Percentiles rank a stretch among this genome's conserved stretches.
Evolutionary conservation across 2,329 filamentous ascomycete species (phyloP).

Genomic region (Pseudogymnoascus sp.): DNA sequence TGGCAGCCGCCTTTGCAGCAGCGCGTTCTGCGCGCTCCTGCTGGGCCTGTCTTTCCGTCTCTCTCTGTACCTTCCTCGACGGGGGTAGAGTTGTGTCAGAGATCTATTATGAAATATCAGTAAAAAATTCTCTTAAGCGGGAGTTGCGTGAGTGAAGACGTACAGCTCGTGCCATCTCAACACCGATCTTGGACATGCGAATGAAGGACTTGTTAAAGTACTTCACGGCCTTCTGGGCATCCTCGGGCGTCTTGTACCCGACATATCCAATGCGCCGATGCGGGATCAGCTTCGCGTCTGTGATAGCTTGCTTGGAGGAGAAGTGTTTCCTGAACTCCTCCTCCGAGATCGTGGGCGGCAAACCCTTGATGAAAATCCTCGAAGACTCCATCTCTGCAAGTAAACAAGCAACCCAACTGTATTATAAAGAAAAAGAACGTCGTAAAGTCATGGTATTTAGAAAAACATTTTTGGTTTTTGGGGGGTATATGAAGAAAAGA

Average conservation of each 20-base stretch:
- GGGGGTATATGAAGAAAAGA: not conserved
- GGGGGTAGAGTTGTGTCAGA: conserved; percentile 29
- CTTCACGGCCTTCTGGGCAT: conserved; percentile 74
- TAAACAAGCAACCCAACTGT: not conserved
- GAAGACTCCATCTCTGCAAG: conserved; percentile 39
- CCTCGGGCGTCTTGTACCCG: conserved; percentile 76
- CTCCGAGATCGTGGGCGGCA: conserved; percentile 79
- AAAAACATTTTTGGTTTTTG: not conserved
- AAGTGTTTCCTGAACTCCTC: conserved; percentile 87
- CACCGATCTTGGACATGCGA: conserved; percentile 86
- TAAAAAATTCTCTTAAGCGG: not conserved
- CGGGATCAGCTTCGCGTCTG: conserved; percentile 85
- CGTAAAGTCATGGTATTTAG: not conserved
- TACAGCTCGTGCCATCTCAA: conserved; percentile 81
- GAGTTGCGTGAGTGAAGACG: conserved; percentile 22
- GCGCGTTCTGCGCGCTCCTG: conserved; percentile 17
- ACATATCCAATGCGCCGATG: conserved; percentile 91
- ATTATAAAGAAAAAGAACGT: conserved; percentile 6
- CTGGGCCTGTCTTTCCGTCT: conserved; percentile 25
- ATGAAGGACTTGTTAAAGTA: conserved; percentile 96
- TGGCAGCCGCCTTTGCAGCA: conserved; percentile 24
- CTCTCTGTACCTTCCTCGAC: conserved; percentile 31
- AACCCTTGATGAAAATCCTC: conserved; percentile 67
- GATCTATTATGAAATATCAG: conserved; percentile 18
- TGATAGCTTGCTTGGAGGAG: conserved; percentile 64